These are phyloP conservation scores for Apophysomyces ossiformis DNA, from an alignment of 371 early-diverging fungal species.

Conservation along the genomic window DNA sequence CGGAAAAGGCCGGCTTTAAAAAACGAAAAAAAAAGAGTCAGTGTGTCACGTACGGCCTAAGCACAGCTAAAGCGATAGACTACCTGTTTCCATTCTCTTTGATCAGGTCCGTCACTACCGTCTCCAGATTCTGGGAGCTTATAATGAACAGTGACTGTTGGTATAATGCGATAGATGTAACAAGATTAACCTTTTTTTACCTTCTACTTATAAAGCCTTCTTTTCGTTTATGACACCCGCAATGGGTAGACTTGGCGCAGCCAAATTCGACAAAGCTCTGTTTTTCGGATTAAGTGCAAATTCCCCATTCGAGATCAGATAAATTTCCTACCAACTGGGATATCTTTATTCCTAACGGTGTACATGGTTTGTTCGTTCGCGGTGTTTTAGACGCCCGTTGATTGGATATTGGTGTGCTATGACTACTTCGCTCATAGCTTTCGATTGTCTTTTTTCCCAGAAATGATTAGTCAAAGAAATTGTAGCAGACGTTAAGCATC, in stretches of 20 bases:
- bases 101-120: conserved; percentile 80
- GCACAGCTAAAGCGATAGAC: conserved; percentile 38
- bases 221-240: conserved; percentile 75
- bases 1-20: neutral
- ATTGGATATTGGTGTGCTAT: neutral
- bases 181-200: too few relatives aligned
- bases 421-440: conserved; percentile 16
- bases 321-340: conserved; percentile 58
- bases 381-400: neutral
- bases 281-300: neutral
- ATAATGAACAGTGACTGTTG: neutral
- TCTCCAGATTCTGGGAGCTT: conserved; percentile 78
- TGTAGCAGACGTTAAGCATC: neutral
- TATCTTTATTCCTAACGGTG: conserved; percentile 30
- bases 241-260: neutral
- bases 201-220: neutral
- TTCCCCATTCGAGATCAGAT: neutral
- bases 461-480: neutral
- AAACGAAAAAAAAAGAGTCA: neutral
- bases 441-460: conserved; percentile 25
- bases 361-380: neutral
- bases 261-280: conserved; percentile 30
- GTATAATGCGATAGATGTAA: too few relatives aligned
- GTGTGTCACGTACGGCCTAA: conserved; percentile 2
- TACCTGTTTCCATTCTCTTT: conserved; percentile 27